Base-by-base conservation (phyloP, 2,329 filamentous ascomycete genomes). In the Colletotrichum sidae region DNA sequence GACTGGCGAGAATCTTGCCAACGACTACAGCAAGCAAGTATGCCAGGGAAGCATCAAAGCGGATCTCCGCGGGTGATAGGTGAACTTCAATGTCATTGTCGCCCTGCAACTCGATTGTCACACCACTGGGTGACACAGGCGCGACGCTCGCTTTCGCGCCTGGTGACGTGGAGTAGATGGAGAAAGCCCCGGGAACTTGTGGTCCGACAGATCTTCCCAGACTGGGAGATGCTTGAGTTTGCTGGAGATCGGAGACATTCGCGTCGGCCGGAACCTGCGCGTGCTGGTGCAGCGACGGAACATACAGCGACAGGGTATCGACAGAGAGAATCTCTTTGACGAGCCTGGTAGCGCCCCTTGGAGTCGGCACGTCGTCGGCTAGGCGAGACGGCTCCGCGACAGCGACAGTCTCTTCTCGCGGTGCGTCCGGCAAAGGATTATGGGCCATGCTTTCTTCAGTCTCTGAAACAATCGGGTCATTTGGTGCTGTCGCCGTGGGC, bases 161-260 rank as follows among this genome's bases (percentile, higher is more conserved):
- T 8, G 65, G 45, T 17, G 68, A 60, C 8, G 67, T 67, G 11
- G 68, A 67, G 54, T 84, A 75, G 2, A 86, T 76, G 0, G 88
- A 90, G 72, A 90, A 90, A 2, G 88, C 83, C 1, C 88, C 89
- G 2, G 88, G 88, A 3, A 89, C 73, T 70, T 88, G 81, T 0
- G 83, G 81, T n/a, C 80, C 80, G 10, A 79, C 67, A 2, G 82
- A 84, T 42, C 71, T 75, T 0, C 72, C 72, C 42, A 82, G 62
- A 8, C 71, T 62, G 33, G 58, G 66, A 1, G 60, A 67, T 12
- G 76, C 73, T 38, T 75, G 71, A 8, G 72, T 70, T 7, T 76
- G 68, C 33, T 74, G 69, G 8, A 71, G 63, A 3, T 72, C 63
- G 0, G 75, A 73, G 34, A 75, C 74, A 0, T 73, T 70, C 1